Conservation (phyloP, 2,329 filamentous ascomycete genomes). For the Emmonsia crescens region DNA sequence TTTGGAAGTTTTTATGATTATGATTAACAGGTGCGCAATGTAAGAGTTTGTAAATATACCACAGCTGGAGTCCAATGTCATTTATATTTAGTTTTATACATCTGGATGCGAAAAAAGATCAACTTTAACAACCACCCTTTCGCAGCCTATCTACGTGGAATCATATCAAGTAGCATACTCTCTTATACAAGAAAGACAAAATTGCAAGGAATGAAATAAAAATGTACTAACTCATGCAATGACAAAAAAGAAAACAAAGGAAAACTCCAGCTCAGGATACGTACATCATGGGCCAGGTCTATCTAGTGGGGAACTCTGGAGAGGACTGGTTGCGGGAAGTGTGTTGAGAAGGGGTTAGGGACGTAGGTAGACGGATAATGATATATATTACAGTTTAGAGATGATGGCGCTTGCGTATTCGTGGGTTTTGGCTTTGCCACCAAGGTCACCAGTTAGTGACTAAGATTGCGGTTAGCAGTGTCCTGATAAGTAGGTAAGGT, state of each 20-base stretch:
- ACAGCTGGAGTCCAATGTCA: not conserved
- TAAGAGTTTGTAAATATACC: not conserved
- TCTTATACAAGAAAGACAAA: slow-evolving; percentile 4
- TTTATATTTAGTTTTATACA: not conserved
- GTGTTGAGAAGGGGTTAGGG: slow-evolving; percentile 16
- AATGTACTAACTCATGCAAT: slow-evolving; percentile 1
- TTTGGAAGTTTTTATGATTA: not conserved
- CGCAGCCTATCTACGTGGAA: not conserved
- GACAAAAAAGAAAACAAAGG: not conserved
- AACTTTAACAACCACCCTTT: not conserved
- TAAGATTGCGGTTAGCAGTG: slow-evolving; percentile 18
- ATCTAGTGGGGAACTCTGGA: slow-evolving; percentile 1
- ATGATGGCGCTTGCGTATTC: slow-evolving; percentile 94
- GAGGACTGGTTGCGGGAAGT: slow-evolving; percentile 9
- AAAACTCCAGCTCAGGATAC: not conserved
- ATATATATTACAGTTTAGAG: slow-evolving; percentile 40
- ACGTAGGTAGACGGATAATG: slow-evolving; percentile 16
- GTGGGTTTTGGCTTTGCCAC: slow-evolving; percentile 89
- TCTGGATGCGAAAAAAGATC: not conserved
- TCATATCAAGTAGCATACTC: not conserved
- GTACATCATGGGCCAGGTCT: not conserved
- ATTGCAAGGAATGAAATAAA: not conserved
- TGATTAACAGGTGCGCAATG: not conserved
- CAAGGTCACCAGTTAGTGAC: slow-evolving; percentile 85
- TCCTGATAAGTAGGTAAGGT: not conserved